These are phyloP conservation scores for Fusarium oligoseptatum DNA, from an alignment of 2,329 filamentous ascomycete genomes.

Conservation along the genomic window DNA sequence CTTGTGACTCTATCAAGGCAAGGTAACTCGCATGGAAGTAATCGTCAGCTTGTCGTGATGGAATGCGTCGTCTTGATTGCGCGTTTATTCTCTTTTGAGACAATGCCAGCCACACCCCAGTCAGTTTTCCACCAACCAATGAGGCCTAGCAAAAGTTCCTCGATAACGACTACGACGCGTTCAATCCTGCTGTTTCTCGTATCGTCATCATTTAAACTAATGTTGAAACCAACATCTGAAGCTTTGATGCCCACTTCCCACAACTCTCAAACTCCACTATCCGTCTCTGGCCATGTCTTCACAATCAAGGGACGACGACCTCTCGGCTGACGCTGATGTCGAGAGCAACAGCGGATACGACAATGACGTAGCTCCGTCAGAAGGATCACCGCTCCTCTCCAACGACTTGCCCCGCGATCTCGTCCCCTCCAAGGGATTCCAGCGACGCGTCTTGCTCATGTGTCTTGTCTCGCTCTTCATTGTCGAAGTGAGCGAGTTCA, in stretches of 20 bases:
- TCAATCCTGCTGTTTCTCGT: not conserved
- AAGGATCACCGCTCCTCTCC: slow-evolving; percentile 40
- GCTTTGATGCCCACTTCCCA: not conserved
- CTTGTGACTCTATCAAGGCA: not conserved
- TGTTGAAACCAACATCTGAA: not conserved
- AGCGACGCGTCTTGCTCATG: slow-evolving; percentile 49
- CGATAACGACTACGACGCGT: slow-evolving; percentile 8
- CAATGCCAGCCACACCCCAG: slow-evolving; percentile 22
- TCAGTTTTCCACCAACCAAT: slow-evolving; percentile 14
- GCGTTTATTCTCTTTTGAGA: slow-evolving; percentile 13
- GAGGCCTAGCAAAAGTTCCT: slow-evolving; percentile 35
- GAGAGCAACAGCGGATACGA: slow-evolving; percentile 24
- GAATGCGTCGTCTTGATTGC: slow-evolving; percentile 26
- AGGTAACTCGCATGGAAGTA: not conserved
- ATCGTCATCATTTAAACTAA: slow-evolving; percentile 16
- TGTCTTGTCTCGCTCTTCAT: slow-evolving; percentile 57
- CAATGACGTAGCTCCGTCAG: slow-evolving; percentile 15
- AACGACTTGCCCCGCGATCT: slow-evolving; percentile 33
- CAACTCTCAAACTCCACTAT: not conserved
- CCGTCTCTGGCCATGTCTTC: slow-evolving; percentile 5
- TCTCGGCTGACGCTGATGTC: slow-evolving; percentile 13
- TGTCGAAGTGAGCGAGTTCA: slow-evolving; percentile 56
- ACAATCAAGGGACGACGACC: not conserved
- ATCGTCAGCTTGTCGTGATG: slow-evolving; percentile 26
- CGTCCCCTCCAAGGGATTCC: slow-evolving; percentile 45